Evolutionary conservation across 305 asterid species (phyloP), one percentile per base, ranked within the genome.

Genomic region (Solanum hybrid): DNA sequence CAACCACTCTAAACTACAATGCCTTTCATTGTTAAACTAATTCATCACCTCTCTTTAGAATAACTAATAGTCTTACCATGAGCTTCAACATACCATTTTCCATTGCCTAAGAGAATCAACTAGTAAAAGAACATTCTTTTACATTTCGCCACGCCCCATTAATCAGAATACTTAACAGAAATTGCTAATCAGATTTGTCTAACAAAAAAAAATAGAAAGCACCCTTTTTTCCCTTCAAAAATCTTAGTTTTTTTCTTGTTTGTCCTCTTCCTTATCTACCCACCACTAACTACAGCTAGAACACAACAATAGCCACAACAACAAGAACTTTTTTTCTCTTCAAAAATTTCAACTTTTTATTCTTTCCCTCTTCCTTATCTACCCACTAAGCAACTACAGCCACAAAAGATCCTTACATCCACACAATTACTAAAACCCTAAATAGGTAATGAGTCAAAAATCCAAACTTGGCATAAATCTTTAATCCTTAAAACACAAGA

Each of bases 21-120:
- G 91, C 91, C 94, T 91, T 95, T 94, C 99, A 96, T 94, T 94
- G 94, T 94, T 93, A 82, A 88, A 89, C 92, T 92, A 94, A 89
- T 88, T 90, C 93, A 87, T 87, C 91, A 88, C 92, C 94, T 87
- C 61, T 75, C 92, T 90, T 92, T 87, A 86, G 67, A 79, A 90
- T 74, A 88, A 90, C 86, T 89, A 89, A 92, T 78, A 91, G 74
- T 90, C 94, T 61, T 73, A 87, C 85, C 82, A 83, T 34, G 87
- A 76, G 78, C 82, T 34, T 88, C 91, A 92, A 90, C 87, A 88
- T 86, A 88, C 89, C 91, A 90, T 64, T 89, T 81, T 91, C 93
- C 96, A 95, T 26, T 92, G 37, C 91, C 91, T 89, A 74, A 39
- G 26, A 76, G 89, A 35, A 80, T 46, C 75, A 87, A 89, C 81